A percentile compares a stretch with the other conserved stretches of the same genome.
phyloP scores from a whole-genome alignment of 75 land plant species.

The Selaginella tamariscina region DNA sequence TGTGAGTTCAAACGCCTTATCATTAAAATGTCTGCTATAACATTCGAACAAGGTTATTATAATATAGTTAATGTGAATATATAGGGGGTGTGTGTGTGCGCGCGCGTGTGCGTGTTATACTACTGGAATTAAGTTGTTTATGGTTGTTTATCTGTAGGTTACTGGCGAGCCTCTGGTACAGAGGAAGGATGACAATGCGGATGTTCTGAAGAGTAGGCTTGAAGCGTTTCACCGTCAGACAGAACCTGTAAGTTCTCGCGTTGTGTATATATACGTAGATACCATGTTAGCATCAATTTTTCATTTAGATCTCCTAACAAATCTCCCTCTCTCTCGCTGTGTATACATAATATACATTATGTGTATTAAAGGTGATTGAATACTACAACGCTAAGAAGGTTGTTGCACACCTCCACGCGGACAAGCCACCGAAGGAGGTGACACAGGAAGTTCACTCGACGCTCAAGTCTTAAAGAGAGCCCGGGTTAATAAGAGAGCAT shows the following conservation, averaged over 20 bases:
- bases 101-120: too few species aligned
- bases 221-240: slow-evolving; percentile 86
- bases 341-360: background rate
- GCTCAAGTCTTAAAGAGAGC: slow-evolving; percentile 16
- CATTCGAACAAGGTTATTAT: too few species aligned
- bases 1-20: slow-evolving; percentile 35
- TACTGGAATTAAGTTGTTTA: too few species aligned
- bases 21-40: background rate
- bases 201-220: slow-evolving; percentile 78
- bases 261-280: background rate
- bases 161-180: slow-evolving; percentile 91
- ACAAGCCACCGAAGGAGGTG: slow-evolving; percentile 63
- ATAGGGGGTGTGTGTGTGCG: too few species aligned
- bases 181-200: slow-evolving; percentile 94
- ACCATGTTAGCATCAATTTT: background rate
- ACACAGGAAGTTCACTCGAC: slow-evolving; percentile 49
- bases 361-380: slow-evolving; percentile 53
- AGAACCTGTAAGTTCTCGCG: slow-evolving; percentile 44
- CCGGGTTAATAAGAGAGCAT: too few species aligned
- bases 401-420: slow-evolving; percentile 56
- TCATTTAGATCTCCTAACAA: background rate
- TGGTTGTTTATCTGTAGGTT: slow-evolving; percentile 27
- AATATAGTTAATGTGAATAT: too few species aligned
- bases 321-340: background rate
- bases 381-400: slow-evolving; percentile 58